A percentile compares a stretch with the other conserved stretches of the same genome.
These are phyloP conservation scores for Leucocoprinus birnbaumii DNA, from an alignment of 768 basidiomycete genomes.

Conservation along the genomic window DNA sequence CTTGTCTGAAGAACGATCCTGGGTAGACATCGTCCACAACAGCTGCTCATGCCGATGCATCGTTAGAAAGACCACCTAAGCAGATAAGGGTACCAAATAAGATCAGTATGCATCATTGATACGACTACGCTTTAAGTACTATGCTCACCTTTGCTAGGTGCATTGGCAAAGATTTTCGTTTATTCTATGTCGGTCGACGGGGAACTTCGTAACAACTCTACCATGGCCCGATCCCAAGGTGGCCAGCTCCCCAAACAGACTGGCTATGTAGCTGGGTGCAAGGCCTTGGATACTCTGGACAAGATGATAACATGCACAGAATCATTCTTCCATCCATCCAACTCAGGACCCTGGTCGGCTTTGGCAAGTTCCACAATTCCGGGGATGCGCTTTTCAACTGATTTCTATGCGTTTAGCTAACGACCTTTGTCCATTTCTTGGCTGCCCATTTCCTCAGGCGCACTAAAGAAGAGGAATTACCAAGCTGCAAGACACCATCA, in stretches of 20 bases:
- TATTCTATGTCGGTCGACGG: constrained; percentile 90
- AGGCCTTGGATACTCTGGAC: constrained; percentile 84
- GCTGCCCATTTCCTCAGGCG: constrained; percentile 78
- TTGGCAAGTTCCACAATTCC: constrained; percentile 34
- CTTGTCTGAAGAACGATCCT: no score
- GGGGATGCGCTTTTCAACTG: constrained; percentile 2
- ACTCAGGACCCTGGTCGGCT: constrained; percentile 81
- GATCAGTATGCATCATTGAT: constrained; percentile 41
- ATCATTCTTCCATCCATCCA: constrained; percentile 94
- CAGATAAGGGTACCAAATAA: constrained; percentile 62
- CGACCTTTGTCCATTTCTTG: constrained; percentile 69
- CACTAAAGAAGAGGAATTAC: constrained; percentile 73
- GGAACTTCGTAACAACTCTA: constrained; percentile 43
- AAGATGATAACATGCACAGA: constrained; percentile 90
- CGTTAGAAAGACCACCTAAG: constrained; percentile 49
- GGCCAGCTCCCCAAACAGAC: constrained; percentile 30
- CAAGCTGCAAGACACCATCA: constrained; percentile 75
- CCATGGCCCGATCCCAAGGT: constrained; percentile 22
- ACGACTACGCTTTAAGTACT: constrained; percentile 1
- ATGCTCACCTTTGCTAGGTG: constrained; percentile 40
- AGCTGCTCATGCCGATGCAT: constrained; percentile 62
- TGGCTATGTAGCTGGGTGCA: constrained; percentile 78
- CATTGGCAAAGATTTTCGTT: constrained; percentile 81
- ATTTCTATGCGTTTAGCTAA: constrained; percentile 38
- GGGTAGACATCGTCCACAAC: constrained; percentile 60